Evolutionary conservation across 768 basidiomycete genomes (phyloP), one percentile per base, ranked within the genome.

Genomic region (Agaricus bisporus): DNA sequence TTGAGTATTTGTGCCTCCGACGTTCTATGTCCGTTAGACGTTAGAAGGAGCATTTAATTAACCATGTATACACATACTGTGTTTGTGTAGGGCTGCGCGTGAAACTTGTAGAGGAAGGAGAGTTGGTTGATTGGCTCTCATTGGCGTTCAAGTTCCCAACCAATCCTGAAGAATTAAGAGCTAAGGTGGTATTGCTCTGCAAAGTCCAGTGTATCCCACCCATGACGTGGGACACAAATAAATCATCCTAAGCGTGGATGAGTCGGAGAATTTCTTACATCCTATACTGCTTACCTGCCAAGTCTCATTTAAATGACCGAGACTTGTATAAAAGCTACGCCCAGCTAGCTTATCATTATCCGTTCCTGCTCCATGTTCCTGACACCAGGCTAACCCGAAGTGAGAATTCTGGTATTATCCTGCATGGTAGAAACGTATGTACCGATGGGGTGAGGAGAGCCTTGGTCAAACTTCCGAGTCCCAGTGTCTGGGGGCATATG

Each of bases 321-420:
- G 75, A 57, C 82, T 77, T 0, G 91, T 93, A 64, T 90, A 93
- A 71, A 88, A 93, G 60, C 88, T 90, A 36, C 91, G 78, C 18
- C 90, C 91, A 2, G 83, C 76, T 38, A 63, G 61, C 22, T 75
- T 65, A 17, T 73, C 66, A 25, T 63, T 64, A 58, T 79, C 72
- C 3, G 81, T 79, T 0, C 88, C 88, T 26, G 84, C 81, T 15
- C 87, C 87, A 2, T 73, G 77, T 58, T 86, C 83, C 66, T 91
- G 90, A 64, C 79, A 92, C 91, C 90, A 94, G 18, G 92, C 90
- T 90, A 57, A 14, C 36, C 39, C 9, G 44, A 43, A 20, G 32
- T 51, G 41, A 57, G 44, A 20, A 41, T 28, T 28, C 6, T 41
- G 50, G 52, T 4, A 22, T 14, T 28, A 1, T 2, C 25, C 25